A percentile compares a stretch with the other conserved stretches of the same genome.
Evolutionary conservation across 768 basidiomycete genomes (phyloP).

Genomic region (Boletus speciosus): DNA sequence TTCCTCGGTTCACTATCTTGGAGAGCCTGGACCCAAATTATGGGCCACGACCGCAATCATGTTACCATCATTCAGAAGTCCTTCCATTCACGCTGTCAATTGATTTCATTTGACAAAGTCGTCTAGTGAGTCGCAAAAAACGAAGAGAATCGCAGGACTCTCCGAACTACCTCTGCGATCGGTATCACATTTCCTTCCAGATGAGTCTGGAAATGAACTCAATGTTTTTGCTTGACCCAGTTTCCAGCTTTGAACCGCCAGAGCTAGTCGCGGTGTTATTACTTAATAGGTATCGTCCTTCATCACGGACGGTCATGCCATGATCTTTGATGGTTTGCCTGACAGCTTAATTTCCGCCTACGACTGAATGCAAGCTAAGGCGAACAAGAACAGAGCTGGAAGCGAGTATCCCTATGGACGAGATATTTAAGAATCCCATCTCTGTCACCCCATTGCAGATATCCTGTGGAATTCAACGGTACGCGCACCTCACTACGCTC

Average conservation of each 20-base stretch:
- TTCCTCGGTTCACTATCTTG: background rate
- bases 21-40: background rate
- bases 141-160: no score
- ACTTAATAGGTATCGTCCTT: background rate
- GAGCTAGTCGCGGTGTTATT: background rate
- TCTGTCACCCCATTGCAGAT: background rate
- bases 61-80: background rate
- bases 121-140: background rate
- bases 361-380: background rate
- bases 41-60: background rate
- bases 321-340: background rate
- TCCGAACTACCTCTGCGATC: background rate
- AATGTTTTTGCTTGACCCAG: background rate
- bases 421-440: background rate
- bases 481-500: background rate
- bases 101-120: no score
- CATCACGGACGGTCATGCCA: background rate
- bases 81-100: background rate
- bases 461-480: background rate
- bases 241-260: no score
- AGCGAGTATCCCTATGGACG: background rate
- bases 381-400: background rate
- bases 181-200: background rate
- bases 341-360: background rate
- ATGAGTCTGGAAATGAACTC: no score